These are phyloP conservation scores for Rhodotorula sp. DNA, from an alignment of 1,284 basidiomycete species.

Conservation along the genomic window DNA sequence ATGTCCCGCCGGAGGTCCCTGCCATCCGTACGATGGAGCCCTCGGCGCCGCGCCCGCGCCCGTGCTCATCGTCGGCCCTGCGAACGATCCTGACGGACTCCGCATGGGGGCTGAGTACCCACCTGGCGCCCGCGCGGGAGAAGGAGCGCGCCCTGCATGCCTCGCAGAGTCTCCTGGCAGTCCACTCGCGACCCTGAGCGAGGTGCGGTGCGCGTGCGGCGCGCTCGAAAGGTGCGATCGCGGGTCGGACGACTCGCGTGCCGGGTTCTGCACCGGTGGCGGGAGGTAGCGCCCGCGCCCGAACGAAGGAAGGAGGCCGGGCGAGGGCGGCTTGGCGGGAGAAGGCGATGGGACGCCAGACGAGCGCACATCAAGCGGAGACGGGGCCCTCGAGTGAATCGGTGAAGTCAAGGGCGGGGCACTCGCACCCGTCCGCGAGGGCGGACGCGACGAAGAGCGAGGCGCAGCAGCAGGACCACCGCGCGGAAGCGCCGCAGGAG, in stretches of 20 bases:
- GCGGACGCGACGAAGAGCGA: background rate
- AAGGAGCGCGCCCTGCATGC: too few relatives aligned
- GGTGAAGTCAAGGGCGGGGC: background rate
- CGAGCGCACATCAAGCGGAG: background rate
- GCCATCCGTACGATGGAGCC: too few relatives aligned
- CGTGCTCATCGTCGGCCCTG: too few relatives aligned
- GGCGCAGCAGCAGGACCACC: background rate
- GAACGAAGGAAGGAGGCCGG: constrained; percentile 2
- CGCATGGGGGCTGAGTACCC: too few relatives aligned
- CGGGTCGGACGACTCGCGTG: background rate
- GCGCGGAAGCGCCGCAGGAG: background rate
- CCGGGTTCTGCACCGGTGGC: background rate
- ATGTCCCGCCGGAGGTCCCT: too few relatives aligned
- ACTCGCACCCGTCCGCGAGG: background rate
- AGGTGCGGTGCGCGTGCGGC: background rate
- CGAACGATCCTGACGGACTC: too few relatives aligned
- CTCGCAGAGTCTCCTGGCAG: too few relatives aligned
- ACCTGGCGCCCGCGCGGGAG: too few relatives aligned
- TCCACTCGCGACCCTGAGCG: background rate
- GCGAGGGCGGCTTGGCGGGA: background rate
- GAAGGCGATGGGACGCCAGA: background rate
- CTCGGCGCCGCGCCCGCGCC: too few relatives aligned
- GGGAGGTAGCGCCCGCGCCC: constrained; percentile 1
- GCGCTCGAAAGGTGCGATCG: background rate
- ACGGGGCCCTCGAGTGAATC: background rate